Conservation (phyloP, 495 filamentous ascomycete species). For the Xylaria palmicola region DNA sequence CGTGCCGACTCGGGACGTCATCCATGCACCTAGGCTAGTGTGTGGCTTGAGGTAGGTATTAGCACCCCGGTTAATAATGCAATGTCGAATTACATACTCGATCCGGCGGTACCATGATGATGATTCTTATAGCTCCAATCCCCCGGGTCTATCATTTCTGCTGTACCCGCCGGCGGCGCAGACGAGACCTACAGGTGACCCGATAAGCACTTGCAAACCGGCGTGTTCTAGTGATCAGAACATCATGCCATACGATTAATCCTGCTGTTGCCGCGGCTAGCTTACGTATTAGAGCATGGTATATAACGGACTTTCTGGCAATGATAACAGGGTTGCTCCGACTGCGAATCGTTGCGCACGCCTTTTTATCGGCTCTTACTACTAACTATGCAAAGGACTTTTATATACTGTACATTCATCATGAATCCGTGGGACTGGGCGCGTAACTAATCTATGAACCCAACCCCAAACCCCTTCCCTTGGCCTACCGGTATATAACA, state of each 20-base stretch:
- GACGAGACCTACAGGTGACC: slow-evolving; percentile 12
- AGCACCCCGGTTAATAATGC: slow-evolving; percentile 1
- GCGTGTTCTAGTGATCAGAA: too few relatives aligned
- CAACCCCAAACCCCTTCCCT: background rate
- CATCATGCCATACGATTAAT: too few relatives aligned
- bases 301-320: background rate
- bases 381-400: too few relatives aligned
- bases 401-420: background rate
- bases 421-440: background rate
- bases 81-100: slow-evolving; percentile 1
- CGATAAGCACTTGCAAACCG: slow-evolving; percentile 6
- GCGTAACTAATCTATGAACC: background rate
- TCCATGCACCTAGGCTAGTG: slow-evolving; percentile 3
- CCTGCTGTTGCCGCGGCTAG: slow-evolving; percentile 4
- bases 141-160: slow-evolving; percentile 15
- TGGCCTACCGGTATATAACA: background rate
- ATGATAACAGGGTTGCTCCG: background rate
- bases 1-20: background rate
- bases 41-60: background rate
- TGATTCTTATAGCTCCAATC: slow-evolving; percentile 13
- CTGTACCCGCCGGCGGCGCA: slow-evolving; percentile 4
- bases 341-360: background rate
- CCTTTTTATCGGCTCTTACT: background rate
- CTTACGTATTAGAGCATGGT: background rate
- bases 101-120: slow-evolving; percentile 4